Conservation (phyloP, 108 stramenopile species). For the Seminavis robusta region DNA sequence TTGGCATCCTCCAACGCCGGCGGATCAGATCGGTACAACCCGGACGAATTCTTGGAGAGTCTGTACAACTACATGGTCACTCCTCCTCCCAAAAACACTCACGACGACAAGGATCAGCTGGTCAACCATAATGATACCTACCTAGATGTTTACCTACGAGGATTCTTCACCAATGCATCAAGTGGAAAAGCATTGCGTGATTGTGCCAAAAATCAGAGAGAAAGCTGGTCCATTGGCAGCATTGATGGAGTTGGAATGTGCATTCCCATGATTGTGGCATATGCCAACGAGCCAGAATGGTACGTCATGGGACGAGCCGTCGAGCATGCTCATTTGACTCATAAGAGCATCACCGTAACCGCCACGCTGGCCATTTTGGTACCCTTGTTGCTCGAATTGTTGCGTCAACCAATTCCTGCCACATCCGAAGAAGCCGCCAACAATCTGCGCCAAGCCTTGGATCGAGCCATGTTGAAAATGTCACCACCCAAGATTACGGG, state of each 20-base stretch:
- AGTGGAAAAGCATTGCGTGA: conserved; percentile 13
- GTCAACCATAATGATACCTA: conserved; percentile 23
- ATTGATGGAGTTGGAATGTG: conserved; percentile 28
- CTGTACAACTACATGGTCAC: conserved; percentile 22
- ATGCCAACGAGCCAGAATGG: conserved; percentile 19
- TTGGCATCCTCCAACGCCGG: conserved; percentile 12
- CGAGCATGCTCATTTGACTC: conserved; percentile 28
- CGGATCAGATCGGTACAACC: conserved; percentile 19
- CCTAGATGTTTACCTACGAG: conserved; percentile 26
- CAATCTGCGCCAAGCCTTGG: conserved; percentile 6
- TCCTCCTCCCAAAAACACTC: conserved; percentile 3
- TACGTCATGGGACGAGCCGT: conserved; percentile 22
- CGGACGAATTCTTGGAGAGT: conserved; percentile 11
- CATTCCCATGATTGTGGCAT: conserved; percentile 22
- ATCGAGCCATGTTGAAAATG: conserved; percentile 24
- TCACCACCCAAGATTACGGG: conserved; percentile 24
- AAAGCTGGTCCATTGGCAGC: conserved; percentile 24
- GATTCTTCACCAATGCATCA: conserved; percentile 23
- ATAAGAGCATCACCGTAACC: conserved; percentile 17
- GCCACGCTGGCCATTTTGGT: conserved; percentile 20
- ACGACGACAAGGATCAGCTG: conserved; percentile 11
- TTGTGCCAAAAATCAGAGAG: conserved; percentile 22
- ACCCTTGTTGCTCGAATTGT: conserved; percentile 16
- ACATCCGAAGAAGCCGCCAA: too few relatives aligned
- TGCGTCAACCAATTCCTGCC: too few relatives aligned